Evolutionary conservation across 176 grass and related monocot genomes (phyloP).

Genomic region (Musa troglodytarum): DNA sequence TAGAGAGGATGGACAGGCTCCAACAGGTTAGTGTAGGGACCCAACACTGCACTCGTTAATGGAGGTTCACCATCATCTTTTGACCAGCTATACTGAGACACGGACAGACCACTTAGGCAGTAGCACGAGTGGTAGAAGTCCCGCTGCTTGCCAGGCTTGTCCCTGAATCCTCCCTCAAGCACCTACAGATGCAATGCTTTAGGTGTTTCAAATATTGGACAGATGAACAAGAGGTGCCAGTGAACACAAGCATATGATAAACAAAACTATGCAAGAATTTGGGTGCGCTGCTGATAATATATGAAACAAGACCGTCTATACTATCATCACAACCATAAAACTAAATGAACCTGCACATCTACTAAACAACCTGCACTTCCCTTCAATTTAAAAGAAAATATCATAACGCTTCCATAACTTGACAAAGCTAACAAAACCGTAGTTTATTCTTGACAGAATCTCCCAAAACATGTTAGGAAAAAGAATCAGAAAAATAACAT

Average conservation of each 20-base stretch:
- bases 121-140: conserved; percentile 90
- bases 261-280: conserved; percentile 1
- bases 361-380: too few species aligned
- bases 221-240: background rate
- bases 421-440: too few species aligned
- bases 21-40: conserved; percentile 82
- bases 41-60: conserved; percentile 51
- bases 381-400: too few species aligned
- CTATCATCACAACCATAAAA: too few species aligned
- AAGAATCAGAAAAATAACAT: too few species aligned
- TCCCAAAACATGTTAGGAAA: too few species aligned
- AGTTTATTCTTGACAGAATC: too few species aligned
- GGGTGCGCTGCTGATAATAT: background rate
- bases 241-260: background rate
- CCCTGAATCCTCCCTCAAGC: conserved; percentile 78
- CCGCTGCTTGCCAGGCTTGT: conserved; percentile 83
- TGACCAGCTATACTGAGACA: conserved; percentile 58
- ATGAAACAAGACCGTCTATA: background rate
- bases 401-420: too few species aligned
- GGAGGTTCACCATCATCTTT: conserved; percentile 37
- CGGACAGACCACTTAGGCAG: conserved; percentile 79
- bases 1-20: conserved; percentile 71
- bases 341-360: too few species aligned
- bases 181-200: conserved; percentile 27
- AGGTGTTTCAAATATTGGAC: background rate